A percentile compares a stretch with the other conserved stretches of the same genome.
phyloP scores from a whole-genome alignment of 129 eudicot genomes.

The Ambrosia trifida region DNA sequence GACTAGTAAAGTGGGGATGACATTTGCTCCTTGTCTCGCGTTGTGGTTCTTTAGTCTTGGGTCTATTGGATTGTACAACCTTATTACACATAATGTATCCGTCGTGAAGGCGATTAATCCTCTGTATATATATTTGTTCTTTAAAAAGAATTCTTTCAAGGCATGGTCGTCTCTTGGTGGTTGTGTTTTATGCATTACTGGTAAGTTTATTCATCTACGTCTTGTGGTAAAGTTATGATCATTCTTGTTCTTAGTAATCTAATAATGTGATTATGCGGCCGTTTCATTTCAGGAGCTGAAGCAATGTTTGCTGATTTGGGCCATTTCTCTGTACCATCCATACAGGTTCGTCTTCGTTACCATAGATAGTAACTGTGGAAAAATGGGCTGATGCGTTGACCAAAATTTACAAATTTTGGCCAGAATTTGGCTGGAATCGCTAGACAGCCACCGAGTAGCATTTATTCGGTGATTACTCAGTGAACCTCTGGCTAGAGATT shows the following conservation, averaged over 20 bases:
- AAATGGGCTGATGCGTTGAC: background rate
- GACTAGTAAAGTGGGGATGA: constrained; percentile 87
- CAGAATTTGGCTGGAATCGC: too few relatives aligned
- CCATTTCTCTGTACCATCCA: constrained; percentile 89
- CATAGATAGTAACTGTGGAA: background rate
- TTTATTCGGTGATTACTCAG: too few relatives aligned
- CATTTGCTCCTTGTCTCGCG: constrained; percentile 90
- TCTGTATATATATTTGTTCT: constrained; percentile 70
- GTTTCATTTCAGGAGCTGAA: constrained; percentile 73
- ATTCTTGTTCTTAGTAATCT: background rate
- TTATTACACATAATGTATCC: constrained; percentile 47
- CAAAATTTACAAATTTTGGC: too few relatives aligned
- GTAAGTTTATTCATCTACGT: constrained; percentile 28
- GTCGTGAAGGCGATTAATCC: constrained; percentile 89
- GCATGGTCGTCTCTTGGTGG: constrained; percentile 99
- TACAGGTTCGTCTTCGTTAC: constrained; percentile 53
- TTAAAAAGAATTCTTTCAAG: constrained; percentile 58
- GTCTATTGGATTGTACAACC: constrained; percentile 83
- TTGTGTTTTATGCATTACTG: constrained; percentile 97
- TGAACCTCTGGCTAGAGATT: too few relatives aligned
- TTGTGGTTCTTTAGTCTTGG: constrained; percentile 94
- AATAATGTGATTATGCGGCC: background rate
- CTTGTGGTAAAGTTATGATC: background rate
- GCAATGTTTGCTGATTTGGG: constrained; percentile 99
- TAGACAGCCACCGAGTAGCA: too few relatives aligned